These are phyloP conservation scores for Calonectria naviculata DNA, from an alignment of 2,329 filamentous ascomycete genomes.

Conservation along the genomic window DNA sequence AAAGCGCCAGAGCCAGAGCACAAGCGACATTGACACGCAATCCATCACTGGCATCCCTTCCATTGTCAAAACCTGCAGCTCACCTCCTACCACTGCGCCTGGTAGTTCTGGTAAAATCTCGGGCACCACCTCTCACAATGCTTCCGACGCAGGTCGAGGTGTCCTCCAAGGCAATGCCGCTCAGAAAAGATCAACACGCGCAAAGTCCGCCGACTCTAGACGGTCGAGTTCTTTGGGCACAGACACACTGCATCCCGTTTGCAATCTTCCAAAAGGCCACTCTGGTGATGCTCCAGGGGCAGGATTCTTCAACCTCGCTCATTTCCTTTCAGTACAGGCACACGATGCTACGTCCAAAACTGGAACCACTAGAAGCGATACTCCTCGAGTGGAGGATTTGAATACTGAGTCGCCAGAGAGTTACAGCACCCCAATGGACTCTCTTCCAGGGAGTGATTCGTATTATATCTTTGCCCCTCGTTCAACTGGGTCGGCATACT, in stretches of 20 bases:
- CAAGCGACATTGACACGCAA: background rate
- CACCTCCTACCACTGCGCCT: background rate
- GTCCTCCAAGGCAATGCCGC: background rate
- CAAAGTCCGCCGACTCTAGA: background rate
- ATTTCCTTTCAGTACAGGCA: constrained; percentile 9
- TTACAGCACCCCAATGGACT: background rate
- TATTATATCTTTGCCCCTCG: constrained; percentile 35
- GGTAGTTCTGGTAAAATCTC: background rate
- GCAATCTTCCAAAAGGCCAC: constrained; percentile 19
- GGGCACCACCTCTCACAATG: no score
- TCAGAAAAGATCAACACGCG: background rate
- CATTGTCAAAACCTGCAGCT: background rate
- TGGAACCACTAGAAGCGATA: constrained; percentile 31
- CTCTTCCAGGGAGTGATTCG: constrained; percentile 3
- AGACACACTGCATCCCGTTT: background rate
- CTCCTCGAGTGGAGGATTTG: constrained; percentile 4
- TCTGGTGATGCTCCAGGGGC: constrained; percentile 22
- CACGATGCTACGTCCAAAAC: constrained; percentile 26
- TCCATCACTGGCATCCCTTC: background rate
- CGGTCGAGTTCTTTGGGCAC: background rate
- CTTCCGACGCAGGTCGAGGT: background rate
- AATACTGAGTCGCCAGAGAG: constrained; percentile 6
- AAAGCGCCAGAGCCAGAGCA: constrained; percentile 1
- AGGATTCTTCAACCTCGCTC: constrained; percentile 25
- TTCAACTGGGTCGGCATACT: constrained; percentile 26